These are phyloP conservation scores for Diaporthe sp. DNA, from an alignment of 2,329 filamentous ascomycete species.

Conservation along the genomic window DNA sequence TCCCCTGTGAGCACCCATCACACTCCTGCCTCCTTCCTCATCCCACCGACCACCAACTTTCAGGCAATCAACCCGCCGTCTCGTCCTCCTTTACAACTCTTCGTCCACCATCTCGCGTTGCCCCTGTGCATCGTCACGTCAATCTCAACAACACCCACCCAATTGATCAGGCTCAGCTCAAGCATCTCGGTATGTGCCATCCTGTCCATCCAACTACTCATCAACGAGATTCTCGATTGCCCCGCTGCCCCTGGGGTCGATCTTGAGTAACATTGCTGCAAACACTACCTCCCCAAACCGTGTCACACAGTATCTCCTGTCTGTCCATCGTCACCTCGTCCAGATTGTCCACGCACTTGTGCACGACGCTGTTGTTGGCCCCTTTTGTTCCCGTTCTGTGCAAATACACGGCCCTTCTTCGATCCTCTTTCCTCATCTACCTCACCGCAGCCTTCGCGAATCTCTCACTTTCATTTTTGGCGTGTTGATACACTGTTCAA, in stretches of 20 bases:
- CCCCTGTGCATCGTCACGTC: constrained; percentile 33
- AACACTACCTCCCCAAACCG: constrained; percentile 40
- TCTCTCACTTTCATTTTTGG: constrained; percentile 23
- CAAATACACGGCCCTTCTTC: constrained; percentile 18
- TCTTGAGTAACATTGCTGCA: constrained; percentile 40
- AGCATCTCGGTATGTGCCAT: constrained; percentile 34
- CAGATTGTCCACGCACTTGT: constrained; percentile 29
- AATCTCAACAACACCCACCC: constrained; percentile 9
- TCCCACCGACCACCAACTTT: not conserved
- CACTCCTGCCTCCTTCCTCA: not conserved
- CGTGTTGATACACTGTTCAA: constrained; percentile 13
- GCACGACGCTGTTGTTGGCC: constrained; percentile 21
- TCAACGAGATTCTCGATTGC: constrained; percentile 27
- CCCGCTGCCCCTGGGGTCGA: constrained; percentile 33
- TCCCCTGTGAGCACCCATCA: not conserved
- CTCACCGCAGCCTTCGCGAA: not conserved
- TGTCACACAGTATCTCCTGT: constrained; percentile 40
- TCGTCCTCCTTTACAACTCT: not conserved
- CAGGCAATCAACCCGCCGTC: not conserved
- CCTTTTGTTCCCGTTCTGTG: not conserved
- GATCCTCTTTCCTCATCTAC: constrained; percentile 5
- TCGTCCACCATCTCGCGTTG: constrained; percentile 4
- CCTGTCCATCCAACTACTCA: constrained; percentile 1
- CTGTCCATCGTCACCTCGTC: constrained; percentile 36
- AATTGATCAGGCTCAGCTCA: constrained; percentile 24